Conservation (phyloP, 306 rosid genomes). For the Corylus avellana region DNA sequence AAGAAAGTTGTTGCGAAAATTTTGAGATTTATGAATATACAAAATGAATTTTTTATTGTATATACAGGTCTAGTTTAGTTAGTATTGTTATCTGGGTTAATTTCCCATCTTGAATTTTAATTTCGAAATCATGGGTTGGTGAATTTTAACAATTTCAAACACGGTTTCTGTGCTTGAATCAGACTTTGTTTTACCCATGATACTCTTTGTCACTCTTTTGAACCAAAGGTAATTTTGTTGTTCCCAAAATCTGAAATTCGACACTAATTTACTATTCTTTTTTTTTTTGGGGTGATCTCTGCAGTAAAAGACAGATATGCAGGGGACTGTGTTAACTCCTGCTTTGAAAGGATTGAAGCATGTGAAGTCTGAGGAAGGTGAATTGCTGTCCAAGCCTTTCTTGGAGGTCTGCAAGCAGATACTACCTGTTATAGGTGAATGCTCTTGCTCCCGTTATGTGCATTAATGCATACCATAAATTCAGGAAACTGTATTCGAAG, state of each 20-base stretch:
- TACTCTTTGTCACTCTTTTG: background rate
- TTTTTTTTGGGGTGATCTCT: constrained; percentile 5
- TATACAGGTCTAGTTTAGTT: background rate
- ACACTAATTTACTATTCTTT: constrained; percentile 13
- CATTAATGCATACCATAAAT: background rate
- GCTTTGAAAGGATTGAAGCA: constrained; percentile 74
- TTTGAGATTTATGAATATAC: background rate
- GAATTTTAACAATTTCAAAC: background rate
- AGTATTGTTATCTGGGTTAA: background rate
- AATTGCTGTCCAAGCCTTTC: constrained; percentile 74
- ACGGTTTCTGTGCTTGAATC: background rate
- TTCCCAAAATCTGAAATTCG: constrained; percentile 18
- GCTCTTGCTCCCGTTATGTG: constrained; percentile 17
- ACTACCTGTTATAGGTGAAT: constrained; percentile 83
- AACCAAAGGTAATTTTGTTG: background rate
- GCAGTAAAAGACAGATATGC: constrained; percentile 61
- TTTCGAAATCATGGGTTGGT: background rate
- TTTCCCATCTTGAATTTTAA: background rate
- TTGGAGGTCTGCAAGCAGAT: constrained; percentile 90
- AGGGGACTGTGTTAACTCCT: constrained; percentile 70
- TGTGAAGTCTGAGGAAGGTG: constrained; percentile 67
- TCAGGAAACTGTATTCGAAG: background rate
- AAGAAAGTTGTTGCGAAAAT: background rate
- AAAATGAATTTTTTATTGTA: background rate
- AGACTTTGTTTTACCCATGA: background rate